Conservation (phyloP, 495 filamentous ascomycete genomes). For the Parathielavia appendiculata region DNA sequence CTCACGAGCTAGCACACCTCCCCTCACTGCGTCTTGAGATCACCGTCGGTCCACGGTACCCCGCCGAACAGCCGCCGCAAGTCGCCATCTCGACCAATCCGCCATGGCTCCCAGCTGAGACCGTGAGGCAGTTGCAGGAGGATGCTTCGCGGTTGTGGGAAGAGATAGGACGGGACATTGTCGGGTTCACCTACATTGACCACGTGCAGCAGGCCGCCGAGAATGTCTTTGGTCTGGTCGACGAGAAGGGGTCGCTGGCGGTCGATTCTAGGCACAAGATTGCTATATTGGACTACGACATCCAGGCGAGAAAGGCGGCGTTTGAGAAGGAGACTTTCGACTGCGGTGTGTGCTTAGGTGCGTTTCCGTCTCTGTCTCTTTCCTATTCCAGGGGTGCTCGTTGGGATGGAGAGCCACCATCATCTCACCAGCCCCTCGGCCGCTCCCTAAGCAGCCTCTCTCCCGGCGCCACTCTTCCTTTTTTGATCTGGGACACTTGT, state of each 20-base stretch:
- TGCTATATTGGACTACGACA: conserved; percentile 72
- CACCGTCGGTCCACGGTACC: conserved; percentile 70
- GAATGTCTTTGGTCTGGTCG: conserved; percentile 65
- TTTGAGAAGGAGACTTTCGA: conserved; percentile 85
- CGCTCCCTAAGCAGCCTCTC: not conserved
- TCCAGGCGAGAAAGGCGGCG: conserved; percentile 59
- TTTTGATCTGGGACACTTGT: not conserved
- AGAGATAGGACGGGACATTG: conserved; percentile 68
- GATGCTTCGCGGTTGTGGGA: conserved; percentile 71
- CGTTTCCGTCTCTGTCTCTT: conserved; percentile 10
- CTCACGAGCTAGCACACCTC: conserved; percentile 65
- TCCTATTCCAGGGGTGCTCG: no score
- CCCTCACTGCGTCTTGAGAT: conserved; percentile 69
- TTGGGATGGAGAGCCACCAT: not conserved
- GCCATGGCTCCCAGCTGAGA: conserved; percentile 62
- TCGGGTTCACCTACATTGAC: conserved; percentile 84
- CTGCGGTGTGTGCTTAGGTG: conserved; percentile 77
- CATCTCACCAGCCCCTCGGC: not conserved
- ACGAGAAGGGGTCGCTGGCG: conserved; percentile 47
- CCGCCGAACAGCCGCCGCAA: conserved; percentile 57
- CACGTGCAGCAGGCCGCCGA: conserved; percentile 76
- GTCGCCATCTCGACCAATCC: conserved; percentile 60
- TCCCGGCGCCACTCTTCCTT: no score
- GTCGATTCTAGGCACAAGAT: conserved; percentile 60
- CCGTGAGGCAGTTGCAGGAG: conserved; percentile 52